These are phyloP conservation scores for Verticillium zaregamsianum DNA, from an alignment of 2,329 filamentous ascomycete genomes.

Conservation along the genomic window DNA sequence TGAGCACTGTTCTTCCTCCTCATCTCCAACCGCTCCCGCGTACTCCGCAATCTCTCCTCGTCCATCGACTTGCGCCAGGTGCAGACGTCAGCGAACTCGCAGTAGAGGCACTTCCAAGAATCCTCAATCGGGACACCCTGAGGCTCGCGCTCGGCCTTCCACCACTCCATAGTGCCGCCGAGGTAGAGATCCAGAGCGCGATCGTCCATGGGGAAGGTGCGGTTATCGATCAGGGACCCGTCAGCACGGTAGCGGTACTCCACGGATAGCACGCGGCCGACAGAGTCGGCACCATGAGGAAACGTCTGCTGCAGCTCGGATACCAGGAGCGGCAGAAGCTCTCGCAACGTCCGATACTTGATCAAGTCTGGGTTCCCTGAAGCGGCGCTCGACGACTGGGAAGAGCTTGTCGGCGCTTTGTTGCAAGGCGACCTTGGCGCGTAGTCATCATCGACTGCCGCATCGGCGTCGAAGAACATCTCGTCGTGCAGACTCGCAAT, in stretches of 20 bases:
- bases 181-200: constrained; percentile 63
- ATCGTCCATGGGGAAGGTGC: constrained; percentile 64
- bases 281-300: constrained; percentile 39
- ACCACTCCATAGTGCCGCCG: constrained; percentile 73
- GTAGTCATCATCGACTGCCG: not conserved
- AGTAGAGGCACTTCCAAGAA: constrained; percentile 81
- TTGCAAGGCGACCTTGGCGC: not conserved
- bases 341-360: constrained; percentile 43
- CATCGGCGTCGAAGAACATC: constrained; percentile 49
- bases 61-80: constrained; percentile 72
- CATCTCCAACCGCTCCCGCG: not conserved
- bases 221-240: constrained; percentile 48
- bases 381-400: not conserved
- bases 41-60: constrained; percentile 40
- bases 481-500: constrained; percentile 66
- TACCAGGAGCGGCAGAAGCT: constrained; percentile 41
- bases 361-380: constrained; percentile 28
- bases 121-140: constrained; percentile 78
- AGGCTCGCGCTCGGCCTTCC: constrained; percentile 70
- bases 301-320: constrained; percentile 49
- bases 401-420: not conserved
- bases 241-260: constrained; percentile 50
- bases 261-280: constrained; percentile 48
- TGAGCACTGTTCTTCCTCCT: not conserved
- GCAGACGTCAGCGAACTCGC: constrained; percentile 78